Evolutionary conservation across 1,284 basidiomycete genomes (phyloP), one percentile per base, ranked within the genome.

Genomic region (Flammula alnicola): DNA sequence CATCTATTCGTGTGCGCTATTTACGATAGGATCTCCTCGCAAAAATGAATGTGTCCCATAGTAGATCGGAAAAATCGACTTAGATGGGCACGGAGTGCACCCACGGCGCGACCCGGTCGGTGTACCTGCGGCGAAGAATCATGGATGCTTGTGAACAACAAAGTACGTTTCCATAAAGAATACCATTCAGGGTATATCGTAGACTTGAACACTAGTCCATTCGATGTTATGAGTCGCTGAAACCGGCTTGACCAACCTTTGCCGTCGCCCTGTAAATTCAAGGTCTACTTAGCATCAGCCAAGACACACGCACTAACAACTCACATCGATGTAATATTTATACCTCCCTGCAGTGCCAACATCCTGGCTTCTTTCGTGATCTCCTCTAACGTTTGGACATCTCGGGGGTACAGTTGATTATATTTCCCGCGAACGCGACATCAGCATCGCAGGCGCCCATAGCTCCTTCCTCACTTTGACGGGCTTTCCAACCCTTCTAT

Each of bases 121-220:
- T 58, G 39, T 65, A 72, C 68, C 68, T 70, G 9, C 9, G 17
- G n/a, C 25, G 16, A 40, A 40, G 2, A 43, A 35, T 4, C 19
- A 11, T 43, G 7, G 19, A 30, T 10, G 22, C 23, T 6, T 10
- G 11, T 22, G 16, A 14, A 10, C 20, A 29, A 10, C 36, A 11
- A 42, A 44, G 1, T 22, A 23, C 23, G 29, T 16, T 23, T 4
- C 14, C 29, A 33, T 2, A 40, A n/a, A 22, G 61, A 67, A 33
- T 56, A 84, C 84, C 84, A 88, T 65, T 88, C 85, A 1, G 84
- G 85, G 57, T 83, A 87, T 35, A 88, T 73, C 0, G 86, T 87
- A 2, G 79, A 70, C 60, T 88, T 88, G 67, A 88, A 81, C 5
- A 88, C 66, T 32, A 86, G 69, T 1, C 83, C 75, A 46, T 85